Evolutionary conservation across 352 stramenopile species (phyloP), one percentile per base, ranked within the genome.

Genomic region (Phytophthora constricta): DNA sequence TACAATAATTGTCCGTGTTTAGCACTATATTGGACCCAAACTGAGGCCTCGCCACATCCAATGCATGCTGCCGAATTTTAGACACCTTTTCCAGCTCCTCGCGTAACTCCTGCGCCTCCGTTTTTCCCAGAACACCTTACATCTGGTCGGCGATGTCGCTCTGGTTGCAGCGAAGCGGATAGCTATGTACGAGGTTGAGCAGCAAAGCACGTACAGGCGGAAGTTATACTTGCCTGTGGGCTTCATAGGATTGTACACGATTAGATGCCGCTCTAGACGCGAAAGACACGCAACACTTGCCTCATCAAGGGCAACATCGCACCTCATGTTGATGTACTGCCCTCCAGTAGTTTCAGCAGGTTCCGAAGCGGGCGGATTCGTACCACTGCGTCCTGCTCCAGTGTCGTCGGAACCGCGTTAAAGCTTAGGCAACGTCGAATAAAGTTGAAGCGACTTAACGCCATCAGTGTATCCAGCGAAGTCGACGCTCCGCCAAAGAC

Each of bases 361-460:
- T 37, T 37, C 31, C 7, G 31, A 37, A 37, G 31, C 13, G 31
- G 31, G 31, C 7, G 31, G 31, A 37, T 37, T 7, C 31, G 31
- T 37, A 11, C 31, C 31, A 11, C 31, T 37, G 31, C 31, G 31
- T 37, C 31, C 7, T 37, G 31, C 31, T 37, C 31, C 7, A 37
- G 31, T 13, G 31, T 37, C 31, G 31, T 37, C 13, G 31, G 31
- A 13, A 37, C 31, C 13, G 31, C 31, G 31, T 37, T 37, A 31
- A 50, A 50, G 26, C 43, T 50, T 11, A 53, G 46, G 26, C 46
- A 53, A 14, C 26, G 46, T 53, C 46, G 46, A 22, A 53, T 53
- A 23, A 53, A 23, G 22, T 53, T 39, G 46, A 53, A 53, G 27
- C 46, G 16, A 17, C 31, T 39, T 16, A 41, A 26, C 22, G 20